Percentiles rank a stretch among this genome's conserved stretches.
Evolutionary conservation across 495 filamentous ascomycete genomes (phyloP).

Genomic region (Penicillium angulare): DNA sequence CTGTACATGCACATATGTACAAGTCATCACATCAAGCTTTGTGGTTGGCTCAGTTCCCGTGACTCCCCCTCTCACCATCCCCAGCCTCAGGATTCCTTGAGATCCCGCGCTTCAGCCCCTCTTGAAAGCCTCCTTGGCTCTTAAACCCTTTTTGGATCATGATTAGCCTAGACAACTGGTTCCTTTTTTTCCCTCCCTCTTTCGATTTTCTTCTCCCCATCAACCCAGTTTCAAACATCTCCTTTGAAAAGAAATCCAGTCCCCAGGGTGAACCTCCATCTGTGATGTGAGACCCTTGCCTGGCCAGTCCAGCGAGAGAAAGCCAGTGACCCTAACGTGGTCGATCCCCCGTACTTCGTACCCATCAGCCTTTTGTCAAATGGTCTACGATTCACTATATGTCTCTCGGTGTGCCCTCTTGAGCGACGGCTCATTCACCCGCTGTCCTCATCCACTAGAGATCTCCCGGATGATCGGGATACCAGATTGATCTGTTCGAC

Average conservation of each 20-base stretch:
- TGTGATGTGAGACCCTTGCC: constrained; percentile 2
- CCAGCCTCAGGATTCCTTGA: constrained; percentile 21
- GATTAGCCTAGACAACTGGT: neutral
- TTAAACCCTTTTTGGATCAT: constrained; percentile 1
- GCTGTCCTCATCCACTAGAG: neutral
- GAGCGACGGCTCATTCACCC: constrained; percentile 2
- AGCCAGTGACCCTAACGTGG: neutral
- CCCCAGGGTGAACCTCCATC: no score
- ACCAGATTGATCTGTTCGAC: no score
- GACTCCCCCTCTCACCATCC: constrained; percentile 4
- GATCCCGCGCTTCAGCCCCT: constrained; percentile 3
- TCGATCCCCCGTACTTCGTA: constrained; percentile 2
- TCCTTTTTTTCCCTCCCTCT: neutral
- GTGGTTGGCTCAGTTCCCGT: constrained; percentile 6
- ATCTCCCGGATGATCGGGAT: neutral
- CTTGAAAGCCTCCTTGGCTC: constrained; percentile 7
- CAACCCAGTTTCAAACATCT: no score
- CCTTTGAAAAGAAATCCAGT: no score
- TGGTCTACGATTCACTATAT: constrained; percentile 6
- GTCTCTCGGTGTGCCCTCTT: constrained; percentile 1
- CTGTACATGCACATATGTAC: no score
- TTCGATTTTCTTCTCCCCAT: neutral
- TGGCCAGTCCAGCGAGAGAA: neutral
- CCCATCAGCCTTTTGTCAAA: constrained; percentile 4
- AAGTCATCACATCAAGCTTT: no score